Evolutionary conservation across 306 rosid species (phyloP).

Genomic region (Sesbania bispinosa): DNA sequence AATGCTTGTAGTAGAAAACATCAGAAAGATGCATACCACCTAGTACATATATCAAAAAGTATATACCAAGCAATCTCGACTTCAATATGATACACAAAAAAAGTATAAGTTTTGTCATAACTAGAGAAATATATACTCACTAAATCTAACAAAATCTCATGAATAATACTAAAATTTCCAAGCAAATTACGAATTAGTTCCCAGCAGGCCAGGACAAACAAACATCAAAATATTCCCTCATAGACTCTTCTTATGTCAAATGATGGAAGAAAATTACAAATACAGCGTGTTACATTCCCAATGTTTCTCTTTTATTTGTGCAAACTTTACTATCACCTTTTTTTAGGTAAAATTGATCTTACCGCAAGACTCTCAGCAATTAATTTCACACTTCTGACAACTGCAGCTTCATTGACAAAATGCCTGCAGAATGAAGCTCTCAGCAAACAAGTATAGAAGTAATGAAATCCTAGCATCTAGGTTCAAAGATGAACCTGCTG

Average conservation of each 20-base stretch:
- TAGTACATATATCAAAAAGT: no score
- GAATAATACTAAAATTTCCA: background rate
- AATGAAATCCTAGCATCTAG: conserved; percentile 22
- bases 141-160: background rate
- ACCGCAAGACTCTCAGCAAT: conserved; percentile 98
- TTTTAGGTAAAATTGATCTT: conserved; percentile 30
- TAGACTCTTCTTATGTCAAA: background rate
- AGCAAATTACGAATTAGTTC: background rate
- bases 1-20: background rate
- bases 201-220: background rate
- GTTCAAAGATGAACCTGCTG: conserved; percentile 56
- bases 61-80: background rate
- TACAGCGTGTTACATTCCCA: conserved; percentile 8
- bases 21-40: no score
- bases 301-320: background rate
- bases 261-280: background rate
- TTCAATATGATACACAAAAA: background rate
- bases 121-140: no score
- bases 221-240: background rate
- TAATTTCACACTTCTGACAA: conserved; percentile 79
- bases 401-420: conserved; percentile 60
- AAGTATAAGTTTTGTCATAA: background rate
- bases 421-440: conserved; percentile 57
- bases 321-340: background rate
- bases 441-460: conserved; percentile 29